These are phyloP conservation scores for Tolypocladium amazonense DNA, from an alignment of 2,329 filamentous ascomycete genomes.

Conservation along the genomic window DNA sequence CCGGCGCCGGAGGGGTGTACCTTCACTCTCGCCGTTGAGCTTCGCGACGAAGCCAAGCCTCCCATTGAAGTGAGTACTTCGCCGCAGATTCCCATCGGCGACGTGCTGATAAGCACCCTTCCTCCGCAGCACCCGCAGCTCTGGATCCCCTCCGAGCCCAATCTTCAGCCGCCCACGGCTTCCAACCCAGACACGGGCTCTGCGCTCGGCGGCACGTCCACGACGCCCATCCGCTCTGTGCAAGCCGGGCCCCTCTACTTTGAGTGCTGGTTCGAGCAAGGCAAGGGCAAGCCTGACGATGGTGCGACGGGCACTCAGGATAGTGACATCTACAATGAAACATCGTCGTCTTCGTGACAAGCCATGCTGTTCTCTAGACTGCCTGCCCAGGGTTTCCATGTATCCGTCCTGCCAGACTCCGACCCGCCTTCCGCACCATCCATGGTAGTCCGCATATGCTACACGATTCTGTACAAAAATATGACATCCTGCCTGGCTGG, in stretches of 20 bases:
- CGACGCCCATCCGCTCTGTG: slow-evolving; percentile 41
- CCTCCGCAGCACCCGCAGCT: slow-evolving; percentile 48
- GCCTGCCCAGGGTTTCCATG: background rate
- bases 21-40: slow-evolving; percentile 66
- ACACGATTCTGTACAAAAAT: background rate
- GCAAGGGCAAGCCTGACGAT: background rate
- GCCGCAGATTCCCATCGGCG: background rate
- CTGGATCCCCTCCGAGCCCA: slow-evolving; percentile 47
- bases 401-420: background rate
- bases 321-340: background rate
- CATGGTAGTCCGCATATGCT: background rate
- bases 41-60: slow-evolving; percentile 48
- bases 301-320: background rate
- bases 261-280: slow-evolving; percentile 52
- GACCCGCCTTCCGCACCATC: background rate
- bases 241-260: slow-evolving; percentile 50
- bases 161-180: slow-evolving; percentile 27
- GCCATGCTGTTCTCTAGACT: background rate
- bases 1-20: slow-evolving; percentile 55
- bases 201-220: slow-evolving; percentile 26
- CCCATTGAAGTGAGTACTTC: slow-evolving; percentile 43
- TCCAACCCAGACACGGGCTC: slow-evolving; percentile 16
- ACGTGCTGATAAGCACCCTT: background rate
- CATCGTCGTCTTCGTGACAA: background rate
- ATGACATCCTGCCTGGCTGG: background rate